Conservation (phyloP, 345 rosid genomes). For the Aquilaria malaccensis region DNA sequence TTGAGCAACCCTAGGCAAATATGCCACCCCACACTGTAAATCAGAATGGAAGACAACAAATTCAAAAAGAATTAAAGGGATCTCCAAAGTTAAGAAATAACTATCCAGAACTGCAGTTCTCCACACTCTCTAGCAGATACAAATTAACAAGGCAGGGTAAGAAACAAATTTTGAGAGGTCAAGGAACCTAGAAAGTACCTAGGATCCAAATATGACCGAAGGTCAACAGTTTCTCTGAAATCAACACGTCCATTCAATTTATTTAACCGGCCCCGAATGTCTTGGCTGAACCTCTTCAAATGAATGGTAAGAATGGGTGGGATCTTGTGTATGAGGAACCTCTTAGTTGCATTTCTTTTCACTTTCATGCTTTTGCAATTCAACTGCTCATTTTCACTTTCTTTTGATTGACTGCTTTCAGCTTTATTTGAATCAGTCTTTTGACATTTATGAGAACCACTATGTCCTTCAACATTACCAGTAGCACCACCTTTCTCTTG, state of each 20-base stretch:
- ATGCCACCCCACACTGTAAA: neutral
- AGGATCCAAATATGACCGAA: conserved; percentile 67
- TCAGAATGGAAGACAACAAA: neutral
- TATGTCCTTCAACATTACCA: conserved; percentile 25
- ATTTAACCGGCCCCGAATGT: conserved; percentile 83
- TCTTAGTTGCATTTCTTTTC: conserved; percentile 91
- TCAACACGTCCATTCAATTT: conserved; percentile 88
- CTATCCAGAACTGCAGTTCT: neutral
- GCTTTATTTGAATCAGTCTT: conserved; percentile 21
- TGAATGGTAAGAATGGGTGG: conserved; percentile 86
- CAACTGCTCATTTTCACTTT: conserved; percentile 36
- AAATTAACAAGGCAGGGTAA: neutral
- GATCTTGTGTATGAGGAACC: conserved; percentile 64
- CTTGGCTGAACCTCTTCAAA: conserved; percentile 94
- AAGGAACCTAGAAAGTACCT: conserved; percentile 40
- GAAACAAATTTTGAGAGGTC: neutral
- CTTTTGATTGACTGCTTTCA: conserved; percentile 32
- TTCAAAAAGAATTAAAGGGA: conserved; percentile 4
- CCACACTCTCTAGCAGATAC: neutral
- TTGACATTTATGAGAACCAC: conserved; percentile 21
- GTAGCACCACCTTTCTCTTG: conserved; percentile 29
- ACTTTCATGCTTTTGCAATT: conserved; percentile 38
- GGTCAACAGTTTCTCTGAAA: conserved; percentile 65
- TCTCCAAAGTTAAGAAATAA: neutral
- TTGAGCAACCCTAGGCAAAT: no score